Base-by-base conservation (phyloP, 2,329 filamentous ascomycete genomes). In the Colletotrichum orchidophilum region DNA sequence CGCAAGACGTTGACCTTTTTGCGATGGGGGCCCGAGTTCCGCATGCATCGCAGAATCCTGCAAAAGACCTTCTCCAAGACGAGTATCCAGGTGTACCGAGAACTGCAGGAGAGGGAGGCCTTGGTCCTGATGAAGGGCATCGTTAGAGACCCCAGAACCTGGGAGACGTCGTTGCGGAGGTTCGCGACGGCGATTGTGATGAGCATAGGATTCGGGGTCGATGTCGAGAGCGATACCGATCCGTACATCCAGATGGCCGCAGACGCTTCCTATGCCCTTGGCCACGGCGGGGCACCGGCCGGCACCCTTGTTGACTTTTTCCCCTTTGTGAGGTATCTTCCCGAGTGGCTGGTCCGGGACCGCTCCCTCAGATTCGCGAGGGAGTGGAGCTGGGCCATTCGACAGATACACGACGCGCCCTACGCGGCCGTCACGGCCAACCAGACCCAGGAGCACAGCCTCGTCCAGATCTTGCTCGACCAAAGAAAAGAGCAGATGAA, bases 291-390 rank as follows among this genome's bases (percentile, higher is more conserved):
- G 11, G 75, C 78, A 12, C 77, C 78, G 5, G 78, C 78, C 8
- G 77, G 78, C n/a, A 84, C 82, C 1, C 76, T 84, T 0, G 82
- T 87, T 9, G 86, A 87, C 74, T 81, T 84, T 71, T 86, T 87
- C 63, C 86, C 86, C 0, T 76, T 81, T n/a, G 75, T 83, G 13
- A 79, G 78, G 52, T 79, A 81, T 63, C 72, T 87, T 12, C 84
- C 85, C 0, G 75, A 78, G 24, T 83, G 78, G 74, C 9, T 73
- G 4, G 68, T 78, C 3, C 76, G 79, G 46, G 78, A 81, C 54
- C 74, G 75, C 24, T 77, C 77, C 1, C 74, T 80, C 24, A 75
- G 72, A 42, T 78, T 79, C 66, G 78, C 79, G 11, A 73, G 73
- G 4, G 74, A 77, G n/a, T 78, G 71, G 73, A 77, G 74, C 15